phyloP scores from a whole-genome alignment of 305 asterid genomes.

The Fraxinus ornus region DNA sequence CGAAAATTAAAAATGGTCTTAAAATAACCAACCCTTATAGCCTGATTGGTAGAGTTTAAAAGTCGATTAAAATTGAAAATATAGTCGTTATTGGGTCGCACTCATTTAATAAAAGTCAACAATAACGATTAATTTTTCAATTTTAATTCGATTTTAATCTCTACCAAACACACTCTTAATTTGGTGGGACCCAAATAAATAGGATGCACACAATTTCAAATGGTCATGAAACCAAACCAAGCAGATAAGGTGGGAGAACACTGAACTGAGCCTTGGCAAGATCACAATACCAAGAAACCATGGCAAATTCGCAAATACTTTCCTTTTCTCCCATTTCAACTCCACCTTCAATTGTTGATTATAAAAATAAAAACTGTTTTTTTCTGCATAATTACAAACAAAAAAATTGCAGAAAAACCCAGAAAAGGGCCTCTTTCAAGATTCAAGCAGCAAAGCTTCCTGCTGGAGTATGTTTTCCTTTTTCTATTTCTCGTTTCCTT shows the following conservation, averaged over 20 bases:
- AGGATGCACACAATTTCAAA: slow-evolving; percentile 5
- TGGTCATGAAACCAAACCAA: background rate
- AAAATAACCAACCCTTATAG: too few relatives aligned
- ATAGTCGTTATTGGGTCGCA: too few relatives aligned
- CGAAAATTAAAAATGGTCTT: too few relatives aligned
- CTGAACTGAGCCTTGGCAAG: slow-evolving; percentile 4
- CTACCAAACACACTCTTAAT: background rate
- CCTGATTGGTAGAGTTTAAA: too few relatives aligned
- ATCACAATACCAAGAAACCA: background rate
- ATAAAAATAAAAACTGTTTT: slow-evolving; percentile 2
- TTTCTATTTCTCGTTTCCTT: background rate
- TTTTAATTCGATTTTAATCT: background rate
- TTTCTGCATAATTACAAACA: slow-evolving; percentile 12
- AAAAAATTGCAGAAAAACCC: background rate
- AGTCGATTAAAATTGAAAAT: too few relatives aligned
- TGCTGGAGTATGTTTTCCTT: slow-evolving; percentile 49
- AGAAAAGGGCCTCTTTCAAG: slow-evolving; percentile 41
- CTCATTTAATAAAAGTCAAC: too few relatives aligned
- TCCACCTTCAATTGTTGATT: slow-evolving; percentile 7
- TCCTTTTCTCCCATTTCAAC: slow-evolving; percentile 52
- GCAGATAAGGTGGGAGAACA: slow-evolving; percentile 8
- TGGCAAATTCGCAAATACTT: slow-evolving; percentile 39
- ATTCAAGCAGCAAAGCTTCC: slow-evolving; percentile 80
- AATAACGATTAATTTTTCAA: too few relatives aligned
- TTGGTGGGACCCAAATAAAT: slow-evolving; percentile 22